Evolutionary conservation across 225 moss, liverwort and hornwort species (phyloP).

Genomic region (Polytrichum commune): DNA sequence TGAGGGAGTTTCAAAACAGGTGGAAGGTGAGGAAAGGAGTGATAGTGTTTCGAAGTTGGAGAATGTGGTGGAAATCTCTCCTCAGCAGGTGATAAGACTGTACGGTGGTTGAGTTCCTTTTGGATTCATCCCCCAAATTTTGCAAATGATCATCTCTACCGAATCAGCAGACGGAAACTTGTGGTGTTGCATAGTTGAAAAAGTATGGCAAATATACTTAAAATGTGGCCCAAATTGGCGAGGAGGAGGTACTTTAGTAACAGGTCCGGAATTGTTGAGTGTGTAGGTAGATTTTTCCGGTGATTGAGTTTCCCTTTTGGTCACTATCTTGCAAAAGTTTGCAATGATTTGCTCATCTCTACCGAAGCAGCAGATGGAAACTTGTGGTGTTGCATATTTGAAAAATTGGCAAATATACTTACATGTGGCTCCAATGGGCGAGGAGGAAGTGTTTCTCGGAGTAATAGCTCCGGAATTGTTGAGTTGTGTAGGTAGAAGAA

Average conservation of each 20-base stretch:
- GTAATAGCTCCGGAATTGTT: constrained; percentile 28
- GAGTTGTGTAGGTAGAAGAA: constrained; percentile 28
- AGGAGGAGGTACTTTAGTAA: not conserved
- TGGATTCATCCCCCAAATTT: not conserved
- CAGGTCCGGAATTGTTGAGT: too few relatives aligned
- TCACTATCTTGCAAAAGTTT: not conserved
- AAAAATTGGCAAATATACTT: too few relatives aligned
- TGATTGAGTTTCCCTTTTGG: not conserved
- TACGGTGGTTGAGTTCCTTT: not conserved
- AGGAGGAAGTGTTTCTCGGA: constrained; percentile 4
- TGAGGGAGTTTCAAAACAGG: constrained; percentile 16
- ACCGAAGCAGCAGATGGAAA: not conserved
- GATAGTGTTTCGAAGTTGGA: constrained; percentile 12
- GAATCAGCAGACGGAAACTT: too few relatives aligned
- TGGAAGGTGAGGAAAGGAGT: constrained; percentile 9
- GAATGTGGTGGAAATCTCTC: constrained; percentile 15
- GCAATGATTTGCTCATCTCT: not conserved
- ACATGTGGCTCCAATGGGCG: not conserved
- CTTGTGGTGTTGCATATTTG: too few relatives aligned
- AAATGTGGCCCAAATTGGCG: not conserved
- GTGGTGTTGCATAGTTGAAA: not conserved
- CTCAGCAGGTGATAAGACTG: constrained; percentile 24
- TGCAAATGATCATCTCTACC: not conserved
- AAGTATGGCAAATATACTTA: not conserved
- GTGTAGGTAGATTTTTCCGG: too few relatives aligned